These are phyloP conservation scores for Globisporangium cystogenes DNA, from an alignment of 352 stramenopile species.

Conservation along the genomic window DNA sequence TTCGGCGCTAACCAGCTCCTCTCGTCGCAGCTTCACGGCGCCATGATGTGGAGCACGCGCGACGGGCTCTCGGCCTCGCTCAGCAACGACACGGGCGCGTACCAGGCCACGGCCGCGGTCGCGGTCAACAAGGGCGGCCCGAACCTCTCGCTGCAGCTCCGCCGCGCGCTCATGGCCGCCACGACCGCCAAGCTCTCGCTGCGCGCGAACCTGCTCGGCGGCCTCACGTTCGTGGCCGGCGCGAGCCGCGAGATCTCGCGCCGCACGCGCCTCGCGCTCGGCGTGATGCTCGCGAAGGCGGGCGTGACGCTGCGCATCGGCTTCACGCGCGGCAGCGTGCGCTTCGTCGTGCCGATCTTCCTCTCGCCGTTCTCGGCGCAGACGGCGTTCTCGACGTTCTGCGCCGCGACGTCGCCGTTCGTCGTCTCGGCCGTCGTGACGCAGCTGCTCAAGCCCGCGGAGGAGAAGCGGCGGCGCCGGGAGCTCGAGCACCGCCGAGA, in stretches of 20 bases:
- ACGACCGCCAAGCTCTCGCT: slow-evolving; percentile 51
- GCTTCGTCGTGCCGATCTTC: slow-evolving; percentile 81
- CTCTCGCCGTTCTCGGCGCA: slow-evolving; percentile 65
- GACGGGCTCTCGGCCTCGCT: slow-evolving; percentile 68
- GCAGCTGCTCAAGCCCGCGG: slow-evolving; percentile 62
- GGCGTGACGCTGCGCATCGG: slow-evolving; percentile 63
- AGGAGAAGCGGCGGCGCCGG: slow-evolving; percentile 48
- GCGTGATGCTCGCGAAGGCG: slow-evolving; percentile 43
- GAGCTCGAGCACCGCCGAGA: slow-evolving; percentile 41
- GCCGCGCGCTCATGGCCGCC: slow-evolving; percentile 26
- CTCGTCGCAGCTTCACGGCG: slow-evolving; percentile 48
- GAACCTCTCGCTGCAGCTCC: slow-evolving; percentile 55
- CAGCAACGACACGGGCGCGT: slow-evolving; percentile 33
- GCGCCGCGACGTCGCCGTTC: slow-evolving; percentile 65
- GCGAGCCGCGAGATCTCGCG: slow-evolving; percentile 53
- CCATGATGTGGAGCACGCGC: slow-evolving; percentile 81
- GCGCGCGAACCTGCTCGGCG: slow-evolving; percentile 36
- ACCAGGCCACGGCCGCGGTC: slow-evolving; percentile 37
- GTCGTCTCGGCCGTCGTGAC: slow-evolving; percentile 54
- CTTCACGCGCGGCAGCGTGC: slow-evolving; percentile 73
- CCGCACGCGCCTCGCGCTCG: slow-evolving; percentile 50
- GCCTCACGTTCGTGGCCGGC: slow-evolving; percentile 42
- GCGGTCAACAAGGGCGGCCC: slow-evolving; percentile 38
- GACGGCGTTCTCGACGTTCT: slow-evolving; percentile 68
- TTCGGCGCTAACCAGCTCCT: slow-evolving; percentile 69